Percentiles rank a stretch among this genome's conserved stretches.
phyloP scores from a whole-genome alignment of 352 stramenopile species.

The Phytophthora pseudosyringae region DNA sequence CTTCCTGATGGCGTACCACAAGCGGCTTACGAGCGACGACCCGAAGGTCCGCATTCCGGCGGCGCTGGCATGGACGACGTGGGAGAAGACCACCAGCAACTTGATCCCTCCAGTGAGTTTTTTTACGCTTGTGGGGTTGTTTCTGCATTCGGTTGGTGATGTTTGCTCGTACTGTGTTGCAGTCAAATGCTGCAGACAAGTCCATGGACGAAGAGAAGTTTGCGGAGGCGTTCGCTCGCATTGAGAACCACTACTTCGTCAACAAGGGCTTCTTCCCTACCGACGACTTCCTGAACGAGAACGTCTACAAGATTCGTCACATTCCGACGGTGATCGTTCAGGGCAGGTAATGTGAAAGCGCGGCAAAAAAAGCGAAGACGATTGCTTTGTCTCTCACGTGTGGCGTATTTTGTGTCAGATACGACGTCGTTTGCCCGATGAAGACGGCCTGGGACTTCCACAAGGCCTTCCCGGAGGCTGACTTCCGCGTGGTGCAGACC shows the following conservation, averaged over 20 bases:
- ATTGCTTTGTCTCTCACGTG: background rate
- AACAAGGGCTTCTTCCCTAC: slow-evolving; percentile 91
- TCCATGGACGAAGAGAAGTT: slow-evolving; percentile 86
- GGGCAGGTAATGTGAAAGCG: slow-evolving; percentile 54
- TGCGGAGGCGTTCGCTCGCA: slow-evolving; percentile 90
- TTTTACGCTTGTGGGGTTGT: no score
- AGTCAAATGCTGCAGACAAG: slow-evolving; percentile 71
- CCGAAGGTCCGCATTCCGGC: slow-evolving; percentile 80
- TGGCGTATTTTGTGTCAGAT: slow-evolving; percentile 41
- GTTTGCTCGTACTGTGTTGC: background rate
- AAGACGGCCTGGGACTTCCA: slow-evolving; percentile 90
- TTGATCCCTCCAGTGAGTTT: slow-evolving; percentile 66
- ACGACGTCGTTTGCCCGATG: slow-evolving; percentile 91
- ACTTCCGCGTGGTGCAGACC: slow-evolving; percentile 78
- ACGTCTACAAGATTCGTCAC: slow-evolving; percentile 91
- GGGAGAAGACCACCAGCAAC: slow-evolving; percentile 91
- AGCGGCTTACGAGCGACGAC: slow-evolving; percentile 88
- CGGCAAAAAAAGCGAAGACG: background rate
- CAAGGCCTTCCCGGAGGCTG: slow-evolving; percentile 70
- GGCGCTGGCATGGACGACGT: slow-evolving; percentile 91
- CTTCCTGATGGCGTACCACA: slow-evolving; percentile 90
- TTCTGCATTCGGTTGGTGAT: background rate
- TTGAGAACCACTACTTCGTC: slow-evolving; percentile 95
- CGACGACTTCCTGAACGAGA: slow-evolving; percentile 89
- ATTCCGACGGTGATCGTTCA: slow-evolving; percentile 94